A percentile compares a stretch with the other conserved stretches of the same genome.
Conservation (phyloP, 371 early-diverging fungal species). For the Smittium culicis region DNA sequence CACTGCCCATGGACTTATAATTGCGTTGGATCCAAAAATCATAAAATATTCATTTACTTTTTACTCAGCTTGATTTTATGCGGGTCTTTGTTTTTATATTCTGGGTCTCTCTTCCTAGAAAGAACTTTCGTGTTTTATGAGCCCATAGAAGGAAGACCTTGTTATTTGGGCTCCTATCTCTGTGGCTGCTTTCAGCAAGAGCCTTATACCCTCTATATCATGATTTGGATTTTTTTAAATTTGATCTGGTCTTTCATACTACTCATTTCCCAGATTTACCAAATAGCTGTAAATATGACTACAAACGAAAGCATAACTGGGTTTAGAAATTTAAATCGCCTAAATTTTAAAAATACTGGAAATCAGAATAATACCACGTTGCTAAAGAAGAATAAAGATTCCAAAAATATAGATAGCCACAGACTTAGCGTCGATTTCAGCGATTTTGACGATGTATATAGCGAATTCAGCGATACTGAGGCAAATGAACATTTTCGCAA, state of each 20-base stretch:
- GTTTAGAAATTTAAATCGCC: not conserved
- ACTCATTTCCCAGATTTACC: constrained; percentile 56
- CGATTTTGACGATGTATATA: not conserved
- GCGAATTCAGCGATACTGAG: not conserved
- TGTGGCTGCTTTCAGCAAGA: constrained; percentile 65
- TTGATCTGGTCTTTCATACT: constrained; percentile 67
- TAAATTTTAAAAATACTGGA: too few species aligned
- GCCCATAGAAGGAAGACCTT: constrained; percentile 35
- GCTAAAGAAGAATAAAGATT: too few species aligned
- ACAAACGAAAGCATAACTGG: constrained; percentile 82
- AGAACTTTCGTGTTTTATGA: constrained; percentile 23
- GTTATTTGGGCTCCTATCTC: constrained; percentile 41
- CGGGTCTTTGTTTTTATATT: constrained; percentile 41
- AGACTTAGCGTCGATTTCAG: not conserved
- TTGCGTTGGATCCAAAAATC: constrained; percentile 75
- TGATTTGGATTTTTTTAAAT: constrained; percentile 58
- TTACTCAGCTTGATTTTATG: constrained; percentile 42
- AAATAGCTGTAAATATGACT: constrained; percentile 61
- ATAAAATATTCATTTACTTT: constrained; percentile 69
- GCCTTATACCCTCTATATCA: constrained; percentile 48
- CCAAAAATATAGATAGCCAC: too few species aligned
- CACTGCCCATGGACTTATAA: constrained; percentile 97
- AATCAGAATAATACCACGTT: too few species aligned
- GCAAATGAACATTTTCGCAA: too few species aligned
- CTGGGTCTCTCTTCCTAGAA: constrained; percentile 39